These are phyloP conservation scores for Lactuca saligna DNA, from an alignment of 129 eudicot genomes.

Conservation along the genomic window DNA sequence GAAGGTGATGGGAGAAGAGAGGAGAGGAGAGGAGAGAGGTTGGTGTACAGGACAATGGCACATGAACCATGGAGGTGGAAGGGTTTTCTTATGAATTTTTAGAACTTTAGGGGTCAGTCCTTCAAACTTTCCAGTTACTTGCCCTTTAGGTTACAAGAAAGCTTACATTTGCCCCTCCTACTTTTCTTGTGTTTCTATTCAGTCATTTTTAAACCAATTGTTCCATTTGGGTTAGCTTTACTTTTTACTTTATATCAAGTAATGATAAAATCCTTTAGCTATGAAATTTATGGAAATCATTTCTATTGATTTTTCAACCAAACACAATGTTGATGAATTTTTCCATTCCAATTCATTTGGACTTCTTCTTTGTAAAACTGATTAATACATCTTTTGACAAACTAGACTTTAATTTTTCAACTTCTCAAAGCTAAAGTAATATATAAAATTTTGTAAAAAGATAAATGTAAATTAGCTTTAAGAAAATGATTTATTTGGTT, in stretches of 20 bases:
- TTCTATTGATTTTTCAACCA: neutral
- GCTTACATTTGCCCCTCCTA: constrained; percentile 5
- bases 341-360: neutral
- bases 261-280: neutral
- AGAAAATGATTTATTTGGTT: too few relatives aligned
- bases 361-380: neutral
- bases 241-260: too few relatives aligned
- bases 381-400: neutral
- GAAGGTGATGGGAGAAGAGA: constrained; percentile 11
- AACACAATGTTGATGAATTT: too few relatives aligned
- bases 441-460: too few relatives aligned
- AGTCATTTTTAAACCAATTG: neutral
- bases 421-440: neutral
- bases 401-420: neutral
- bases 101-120: neutral
- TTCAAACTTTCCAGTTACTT: constrained; percentile 3
- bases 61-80: constrained; percentile 39
- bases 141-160: constrained; percentile 4
- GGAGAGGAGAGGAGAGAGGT: constrained; percentile 22
- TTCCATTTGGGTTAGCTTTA: neutral
- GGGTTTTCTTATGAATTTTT: constrained; percentile 27
- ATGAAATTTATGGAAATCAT: neutral
- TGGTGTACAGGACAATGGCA: constrained; percentile 47
- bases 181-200: constrained; percentile 1
- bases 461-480: neutral